Percentiles rank a stretch among this genome's conserved stretches.
Conservation (phyloP, 306 rosid genomes). For the Cicer cuneatum region DNA sequence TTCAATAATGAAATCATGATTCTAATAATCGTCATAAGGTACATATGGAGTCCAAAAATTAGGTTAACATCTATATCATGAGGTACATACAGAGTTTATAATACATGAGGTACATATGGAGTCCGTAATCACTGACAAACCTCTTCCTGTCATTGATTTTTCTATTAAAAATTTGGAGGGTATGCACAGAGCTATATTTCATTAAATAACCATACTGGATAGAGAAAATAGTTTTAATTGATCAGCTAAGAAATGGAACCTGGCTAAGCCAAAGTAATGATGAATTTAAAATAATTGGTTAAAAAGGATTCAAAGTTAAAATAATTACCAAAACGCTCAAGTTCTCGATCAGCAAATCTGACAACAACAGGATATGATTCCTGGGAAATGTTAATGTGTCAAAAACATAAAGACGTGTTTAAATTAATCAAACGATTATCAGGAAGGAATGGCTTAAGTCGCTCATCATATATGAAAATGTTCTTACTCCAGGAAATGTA, state of each 20-base stretch:
- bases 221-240: conserved; percentile 17
- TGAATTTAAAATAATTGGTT: conserved; percentile 14
- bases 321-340: conserved; percentile 69
- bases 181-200: neutral
- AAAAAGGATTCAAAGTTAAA: conserved; percentile 34
- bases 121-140: neutral
- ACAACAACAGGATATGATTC: conserved; percentile 68
- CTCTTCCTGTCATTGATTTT: neutral
- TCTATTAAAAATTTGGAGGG: conserved; percentile 8
- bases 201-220: conserved; percentile 28
- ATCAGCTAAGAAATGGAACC: conserved; percentile 28
- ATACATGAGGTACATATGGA: conserved; percentile 2
- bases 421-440: conserved; percentile 41
- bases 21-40: neutral
- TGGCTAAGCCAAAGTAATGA: conserved; percentile 12
- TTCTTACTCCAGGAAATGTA: conserved; percentile 82
- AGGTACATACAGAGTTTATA: neutral
- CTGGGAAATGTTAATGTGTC: conserved; percentile 51
- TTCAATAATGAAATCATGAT: conserved; percentile 4
- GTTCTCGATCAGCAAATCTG: conserved; percentile 75
- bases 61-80: neutral
- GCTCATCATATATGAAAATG: conserved; percentile 13
- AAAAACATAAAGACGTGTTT: conserved; percentile 37
- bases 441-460: conserved; percentile 31
- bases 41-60: conserved; percentile 3